These are phyloP conservation scores for Zygosaccharomyces kombuchaensis DNA, from an alignment of 805 yeast genomes.

Conservation along the genomic window DNA sequence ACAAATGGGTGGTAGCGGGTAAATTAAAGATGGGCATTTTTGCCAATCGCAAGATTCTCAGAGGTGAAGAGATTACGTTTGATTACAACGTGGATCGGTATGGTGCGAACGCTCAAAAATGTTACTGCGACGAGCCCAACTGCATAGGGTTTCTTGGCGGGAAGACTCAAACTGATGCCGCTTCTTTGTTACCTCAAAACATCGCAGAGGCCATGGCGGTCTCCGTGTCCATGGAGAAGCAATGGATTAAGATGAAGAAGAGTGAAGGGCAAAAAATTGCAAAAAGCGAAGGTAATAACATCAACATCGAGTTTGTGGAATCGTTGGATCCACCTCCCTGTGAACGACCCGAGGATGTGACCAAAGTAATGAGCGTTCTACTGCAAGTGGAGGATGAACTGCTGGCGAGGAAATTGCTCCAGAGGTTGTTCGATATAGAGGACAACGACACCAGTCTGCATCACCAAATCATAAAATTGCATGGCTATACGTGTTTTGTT, in stretches of 20 bases:
- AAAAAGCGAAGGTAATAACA: constrained; percentile 45
- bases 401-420: constrained; percentile 61
- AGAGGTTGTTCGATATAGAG: constrained; percentile 50
- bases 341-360: constrained; percentile 51
- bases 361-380: constrained; percentile 74
- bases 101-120: constrained; percentile 91
- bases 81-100: constrained; percentile 90
- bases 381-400: constrained; percentile 69
- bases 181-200: constrained; percentile 74
- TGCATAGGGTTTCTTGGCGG: constrained; percentile 96
- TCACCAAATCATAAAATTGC: constrained; percentile 63
- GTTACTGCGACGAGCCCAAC: constrained; percentile 89
- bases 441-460: constrained; percentile 46
- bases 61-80: constrained; percentile 84
- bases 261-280: constrained; percentile 42
- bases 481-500: constrained; percentile 79
- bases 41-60: constrained; percentile 63
- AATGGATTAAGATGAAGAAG: constrained; percentile 62
- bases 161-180: constrained; percentile 92
- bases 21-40: constrained; percentile 92
- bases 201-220: constrained; percentile 85
- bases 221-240: constrained; percentile 59
- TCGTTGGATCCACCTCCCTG: constrained; percentile 52
- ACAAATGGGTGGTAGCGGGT: constrained; percentile 94
- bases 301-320: constrained; percentile 62